A percentile compares a stretch with the other conserved stretches of the same genome.
Conservation (phyloP, 2,329 filamentous ascomycete species). For the Cytospora piceicola region DNA sequence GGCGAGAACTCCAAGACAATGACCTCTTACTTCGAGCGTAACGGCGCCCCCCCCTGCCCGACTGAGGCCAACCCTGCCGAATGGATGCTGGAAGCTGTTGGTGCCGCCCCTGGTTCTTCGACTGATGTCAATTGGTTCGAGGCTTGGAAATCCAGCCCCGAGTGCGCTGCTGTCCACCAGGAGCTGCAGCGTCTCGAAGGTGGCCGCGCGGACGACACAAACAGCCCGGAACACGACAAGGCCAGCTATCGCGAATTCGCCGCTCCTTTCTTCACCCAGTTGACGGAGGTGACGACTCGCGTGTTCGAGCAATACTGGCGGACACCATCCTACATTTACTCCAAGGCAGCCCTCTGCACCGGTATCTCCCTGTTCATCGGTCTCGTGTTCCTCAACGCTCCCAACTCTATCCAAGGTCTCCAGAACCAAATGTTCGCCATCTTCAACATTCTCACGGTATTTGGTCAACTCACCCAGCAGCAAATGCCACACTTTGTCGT, state of each 20-base stretch:
- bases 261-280: constrained; percentile 65
- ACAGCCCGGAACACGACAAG: constrained; percentile 41
- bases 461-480: constrained; percentile 66
- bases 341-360: constrained; percentile 63
- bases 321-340: constrained; percentile 72
- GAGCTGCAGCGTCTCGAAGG: constrained; percentile 59
- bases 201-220: constrained; percentile 32
- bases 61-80: constrained; percentile 77
- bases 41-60: constrained; percentile 69
- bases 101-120: constrained; percentile 65
- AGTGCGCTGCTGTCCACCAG: constrained; percentile 58
- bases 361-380: constrained; percentile 65
- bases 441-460: constrained; percentile 72
- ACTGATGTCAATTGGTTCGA: constrained; percentile 69
- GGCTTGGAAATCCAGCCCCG: constrained; percentile 62
- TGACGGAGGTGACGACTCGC: constrained; percentile 62
- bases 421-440: constrained; percentile 73
- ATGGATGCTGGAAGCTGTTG: constrained; percentile 71
- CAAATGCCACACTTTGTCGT: constrained; percentile 74
- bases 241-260: constrained; percentile 66
- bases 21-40: constrained; percentile 75
- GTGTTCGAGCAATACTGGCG: constrained; percentile 77
- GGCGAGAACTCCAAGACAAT: constrained; percentile 71
- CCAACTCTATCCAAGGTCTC: constrained; percentile 66
- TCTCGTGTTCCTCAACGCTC: constrained; percentile 67